Evolutionary conservation across 1,284 basidiomycete species (phyloP), one percentile per base, ranked within the genome.

Genomic region (Peniophora sp.): DNA sequence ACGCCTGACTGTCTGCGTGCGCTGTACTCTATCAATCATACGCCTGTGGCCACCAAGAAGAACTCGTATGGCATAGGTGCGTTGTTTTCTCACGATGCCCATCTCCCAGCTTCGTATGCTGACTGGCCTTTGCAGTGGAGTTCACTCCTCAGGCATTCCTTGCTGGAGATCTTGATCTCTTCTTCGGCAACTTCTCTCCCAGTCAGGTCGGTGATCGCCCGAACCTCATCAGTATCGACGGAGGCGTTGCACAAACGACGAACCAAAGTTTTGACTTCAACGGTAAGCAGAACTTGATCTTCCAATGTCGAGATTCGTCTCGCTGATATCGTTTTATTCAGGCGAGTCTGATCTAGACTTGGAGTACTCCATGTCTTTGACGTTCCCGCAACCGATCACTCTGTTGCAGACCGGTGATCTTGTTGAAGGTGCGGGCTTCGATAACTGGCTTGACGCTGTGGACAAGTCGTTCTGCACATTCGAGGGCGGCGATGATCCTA

Each of bases 401-500:
- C 59, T 79, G 23, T 70, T 78, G 51, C 75, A 81, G 59, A 65
- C 71, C 6, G 76, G 77, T 25, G 75, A 77, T 57, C 50, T 68
- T 12, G 54, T 67, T 3, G 58, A 70, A 62, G 70, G 75, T 71
- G 74, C 66, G 43, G 72, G 68, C 2, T 74, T 76, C 57, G 65
- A 74, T 61, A 73, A 70, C 56, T 67, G 69, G 54, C 65, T 78
- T 10, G 74, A 78, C 55, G 70, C 71, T 6, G 59, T 75, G 10
- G 78, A 78, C 52, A 68, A 63, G 2, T 66, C 69, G 1, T 87
- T 74, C 65, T 85, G 84, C 56, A 74, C 71, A 0, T 83, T 76
- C 50, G 72, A 80, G 51, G 81, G 81, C 2, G 81, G 81, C 2
- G 80, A 85, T 41, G 76, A 81, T 58, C 72, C 73, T 6, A 59